Conservation (phyloP, 2,329 filamentous ascomycete genomes). For the Polychaeton citri region DNA sequence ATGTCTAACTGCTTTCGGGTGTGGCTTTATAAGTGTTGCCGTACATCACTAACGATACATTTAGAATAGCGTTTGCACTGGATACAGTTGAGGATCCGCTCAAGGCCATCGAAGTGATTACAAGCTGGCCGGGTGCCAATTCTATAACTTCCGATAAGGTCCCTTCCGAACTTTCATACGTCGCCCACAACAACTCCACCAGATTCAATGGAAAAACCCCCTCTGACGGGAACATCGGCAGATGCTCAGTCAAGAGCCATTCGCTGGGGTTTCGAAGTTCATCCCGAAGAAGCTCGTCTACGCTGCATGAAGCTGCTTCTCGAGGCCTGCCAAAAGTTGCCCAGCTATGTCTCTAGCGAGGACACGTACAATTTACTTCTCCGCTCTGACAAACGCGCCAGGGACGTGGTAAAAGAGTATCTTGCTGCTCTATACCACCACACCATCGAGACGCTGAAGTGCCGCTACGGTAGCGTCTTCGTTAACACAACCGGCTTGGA, state of each 20-base stretch:
- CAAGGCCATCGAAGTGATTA: conserved; percentile 72
- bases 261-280: conserved; percentile 77
- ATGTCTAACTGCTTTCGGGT: too few species aligned
- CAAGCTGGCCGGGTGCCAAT: conserved; percentile 70
- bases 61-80: conserved; percentile 30
- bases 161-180: conserved; percentile 60
- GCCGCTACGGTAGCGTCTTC: conserved; percentile 64
- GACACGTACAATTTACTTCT: conserved; percentile 67
- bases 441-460: conserved; percentile 63
- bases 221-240: conserved; percentile 1
- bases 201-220: conserved; percentile 27
- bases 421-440: conserved; percentile 62
- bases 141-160: conserved; percentile 83
- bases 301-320: conserved; percentile 78
- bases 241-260: too few species aligned
- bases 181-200: conserved; percentile 26
- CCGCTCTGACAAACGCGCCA: conserved; percentile 60
- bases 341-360: conserved; percentile 64
- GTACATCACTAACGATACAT: background rate
- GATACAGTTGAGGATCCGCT: conserved; percentile 38
- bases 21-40: too few species aligned
- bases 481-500: conserved; percentile 64
- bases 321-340: conserved; percentile 65
- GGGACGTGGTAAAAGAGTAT: conserved; percentile 69
- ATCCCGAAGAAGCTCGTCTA: conserved; percentile 59